Evolutionary conservation across 2,329 filamentous ascomycete genomes (phyloP).

Genomic region (Trichoderma asperellum): DNA sequence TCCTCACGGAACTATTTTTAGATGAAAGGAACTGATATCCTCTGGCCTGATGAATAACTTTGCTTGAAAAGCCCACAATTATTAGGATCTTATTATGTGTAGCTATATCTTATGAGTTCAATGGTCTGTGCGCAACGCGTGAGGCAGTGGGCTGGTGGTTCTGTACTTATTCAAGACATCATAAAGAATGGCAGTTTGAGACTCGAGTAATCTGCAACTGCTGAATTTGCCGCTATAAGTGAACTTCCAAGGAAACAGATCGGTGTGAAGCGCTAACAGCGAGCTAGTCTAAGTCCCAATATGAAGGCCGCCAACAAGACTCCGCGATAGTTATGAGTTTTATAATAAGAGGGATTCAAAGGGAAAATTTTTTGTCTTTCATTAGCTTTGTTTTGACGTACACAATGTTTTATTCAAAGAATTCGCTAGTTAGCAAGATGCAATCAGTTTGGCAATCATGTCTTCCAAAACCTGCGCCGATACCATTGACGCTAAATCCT

Average conservation of each 20-base stretch:
- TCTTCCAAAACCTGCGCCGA: not conserved
- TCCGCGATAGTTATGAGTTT: not conserved
- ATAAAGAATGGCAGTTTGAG: too few relatives aligned
- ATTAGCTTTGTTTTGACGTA: too few relatives aligned
- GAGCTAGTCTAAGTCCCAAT: not conserved
- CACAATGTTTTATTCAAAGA: not conserved
- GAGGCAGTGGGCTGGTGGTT: too few relatives aligned
- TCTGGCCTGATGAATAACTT: too few relatives aligned
- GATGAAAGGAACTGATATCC: too few relatives aligned
- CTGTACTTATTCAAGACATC: too few relatives aligned
- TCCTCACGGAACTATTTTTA: too few relatives aligned
- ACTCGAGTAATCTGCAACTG: not conserved
- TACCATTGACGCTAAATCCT: conserved; percentile 7
- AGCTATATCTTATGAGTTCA: too few relatives aligned
- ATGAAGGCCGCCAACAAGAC: not conserved
- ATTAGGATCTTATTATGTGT: not conserved
- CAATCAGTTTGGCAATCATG: not conserved
- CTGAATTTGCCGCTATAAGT: not conserved
- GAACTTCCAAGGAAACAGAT: not conserved
- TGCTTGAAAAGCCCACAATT: too few relatives aligned
- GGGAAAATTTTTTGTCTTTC: too few relatives aligned
- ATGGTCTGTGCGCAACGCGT: too few relatives aligned
- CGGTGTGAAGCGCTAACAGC: not conserved
- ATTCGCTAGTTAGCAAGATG: not conserved
- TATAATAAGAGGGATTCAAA: not conserved